Percentiles rank a stretch among this genome's conserved stretches.
Conservation (phyloP, 176 grass and related monocot species). For the Musa beccarii region DNA sequence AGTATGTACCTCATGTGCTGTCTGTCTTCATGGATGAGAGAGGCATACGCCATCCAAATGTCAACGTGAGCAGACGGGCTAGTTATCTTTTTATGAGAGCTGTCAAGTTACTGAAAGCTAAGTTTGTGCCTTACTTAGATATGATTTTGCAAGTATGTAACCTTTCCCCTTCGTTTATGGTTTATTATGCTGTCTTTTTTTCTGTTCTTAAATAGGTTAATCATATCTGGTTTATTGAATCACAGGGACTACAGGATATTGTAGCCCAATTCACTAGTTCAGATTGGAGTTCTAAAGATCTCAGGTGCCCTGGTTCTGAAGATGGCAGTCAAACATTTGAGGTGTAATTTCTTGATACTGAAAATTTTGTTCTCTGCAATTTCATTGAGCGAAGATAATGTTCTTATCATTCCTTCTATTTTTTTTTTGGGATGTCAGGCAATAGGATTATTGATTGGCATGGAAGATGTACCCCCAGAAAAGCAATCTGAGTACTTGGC, state of each 20-base stretch:
- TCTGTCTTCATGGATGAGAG: constrained; percentile 75
- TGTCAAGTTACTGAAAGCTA: constrained; percentile 72
- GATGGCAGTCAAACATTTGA: constrained; percentile 96
- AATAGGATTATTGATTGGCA: constrained; percentile 81
- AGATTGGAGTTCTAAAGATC: constrained; percentile 48
- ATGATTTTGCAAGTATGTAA: constrained; percentile 81
- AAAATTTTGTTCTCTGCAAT: not conserved
- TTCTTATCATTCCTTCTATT: not conserved
- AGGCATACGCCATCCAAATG: constrained; percentile 78
- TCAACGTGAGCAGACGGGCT: constrained; percentile 62
- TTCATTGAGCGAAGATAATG: not conserved
- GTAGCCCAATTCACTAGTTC: constrained; percentile 52
- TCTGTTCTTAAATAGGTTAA: too few species aligned
- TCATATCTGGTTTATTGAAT: constrained; percentile 20
- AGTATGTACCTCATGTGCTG: constrained; percentile 67
- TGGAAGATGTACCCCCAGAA: constrained; percentile 74
- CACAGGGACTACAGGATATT: constrained; percentile 77
- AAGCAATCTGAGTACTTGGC: constrained; percentile 80
- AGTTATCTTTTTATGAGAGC: constrained; percentile 95
- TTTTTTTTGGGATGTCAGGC: constrained; percentile 38
- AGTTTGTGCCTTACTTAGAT: constrained; percentile 78
- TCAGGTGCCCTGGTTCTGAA: constrained; percentile 62
- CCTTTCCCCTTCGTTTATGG: constrained; percentile 23
- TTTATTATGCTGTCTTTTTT: constrained; percentile 16
- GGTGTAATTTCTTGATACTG: constrained; percentile 32